Base-by-base conservation (phyloP, 2,329 filamentous ascomycete species). In the Diaporthe australafricana region DNA sequence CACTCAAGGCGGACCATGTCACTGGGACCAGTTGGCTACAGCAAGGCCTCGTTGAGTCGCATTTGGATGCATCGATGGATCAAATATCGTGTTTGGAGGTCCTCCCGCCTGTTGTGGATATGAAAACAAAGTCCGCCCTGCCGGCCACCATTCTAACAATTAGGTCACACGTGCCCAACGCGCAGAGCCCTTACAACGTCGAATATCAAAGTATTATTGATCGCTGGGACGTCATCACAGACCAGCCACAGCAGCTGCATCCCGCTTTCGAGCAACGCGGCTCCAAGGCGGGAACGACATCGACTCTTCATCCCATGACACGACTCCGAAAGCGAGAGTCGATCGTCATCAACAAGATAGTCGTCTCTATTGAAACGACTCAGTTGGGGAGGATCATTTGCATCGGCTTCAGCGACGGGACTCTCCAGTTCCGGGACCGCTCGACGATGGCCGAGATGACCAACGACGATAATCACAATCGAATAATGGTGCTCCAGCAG, bases 381-480 rank as follows among this genome's bases (percentile, higher is more conserved):
- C 92, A 93, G 76, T 90, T 92, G 72, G 92, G 93, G 62, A 94
- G 90, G 72, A 86, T 93, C 2, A 75, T 98, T 2, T 91, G 92
- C 38, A 85, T 98, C 72, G 88, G 88, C 32, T 94, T 94, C 76
- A 93, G 93, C 73, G 95, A 98, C 79, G 94, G 95, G 14, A 92
- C 91, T 0, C 86, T 97, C 4, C 92, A 96, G 76, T 94, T 96
- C 80, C 90, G 94, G 70, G 93, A 97, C 77, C 89, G 94, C 14
- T 86, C 88, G 60, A 93, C 90, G 0, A 92, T 97, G 88, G 86
- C 90, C 5, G 87, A 91, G 68, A 84, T 95, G 0, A 91, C 89
- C 74, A 87, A 88, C 6, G 88, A 92, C 70, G 86, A 88, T 35
- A 92, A 93, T 76, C 82, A 89, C 9, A 88, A 90, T 53, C 90